Conservation (phyloP, 2,329 filamentous ascomycete genomes). For the Truncatella angustata region DNA sequence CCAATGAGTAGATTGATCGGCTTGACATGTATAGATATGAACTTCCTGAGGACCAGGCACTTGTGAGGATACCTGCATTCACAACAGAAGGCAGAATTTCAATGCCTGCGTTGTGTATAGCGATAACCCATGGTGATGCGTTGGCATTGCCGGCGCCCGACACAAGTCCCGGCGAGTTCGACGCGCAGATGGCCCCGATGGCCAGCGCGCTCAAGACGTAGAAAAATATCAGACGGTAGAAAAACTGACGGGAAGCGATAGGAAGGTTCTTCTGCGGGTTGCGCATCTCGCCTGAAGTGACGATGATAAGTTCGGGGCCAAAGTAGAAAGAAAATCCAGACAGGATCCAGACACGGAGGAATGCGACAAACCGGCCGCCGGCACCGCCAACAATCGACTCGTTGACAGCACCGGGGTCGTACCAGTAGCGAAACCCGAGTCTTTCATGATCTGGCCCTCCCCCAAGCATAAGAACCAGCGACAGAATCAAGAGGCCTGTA, state of each 20-base stretch:
- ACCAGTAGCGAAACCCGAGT: conserved; percentile 40
- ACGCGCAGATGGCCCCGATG: conserved; percentile 33
- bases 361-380: conserved; percentile 22
- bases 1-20: conserved; percentile 33
- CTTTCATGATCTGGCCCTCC: conserved; percentile 41
- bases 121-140: conserved; percentile 50
- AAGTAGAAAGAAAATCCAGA: conserved; percentile 20
- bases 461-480: conserved; percentile 43
- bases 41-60: conserved; percentile 32
- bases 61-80: conserved; percentile 63
- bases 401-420: conserved; percentile 27
- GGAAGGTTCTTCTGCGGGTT: conserved; percentile 7
- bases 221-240: conserved; percentile 34
- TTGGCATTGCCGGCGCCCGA: conserved; percentile 28
- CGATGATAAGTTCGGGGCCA: conserved; percentile 27
- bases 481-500: conserved; percentile 45
- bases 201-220: conserved; percentile 35
- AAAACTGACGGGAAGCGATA: conserved; percentile 26
- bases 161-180: conserved; percentile 29
- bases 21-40: conserved; percentile 32
- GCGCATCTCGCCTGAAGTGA: conserved; percentile 7
- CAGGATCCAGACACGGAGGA: conserved; percentile 4
- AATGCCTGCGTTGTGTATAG: conserved; percentile 52
- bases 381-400: conserved; percentile 14
- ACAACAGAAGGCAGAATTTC: conserved; percentile 79